Conservation (phyloP, 768 basidiomycete species). For the Suillus clintonianus region DNA sequence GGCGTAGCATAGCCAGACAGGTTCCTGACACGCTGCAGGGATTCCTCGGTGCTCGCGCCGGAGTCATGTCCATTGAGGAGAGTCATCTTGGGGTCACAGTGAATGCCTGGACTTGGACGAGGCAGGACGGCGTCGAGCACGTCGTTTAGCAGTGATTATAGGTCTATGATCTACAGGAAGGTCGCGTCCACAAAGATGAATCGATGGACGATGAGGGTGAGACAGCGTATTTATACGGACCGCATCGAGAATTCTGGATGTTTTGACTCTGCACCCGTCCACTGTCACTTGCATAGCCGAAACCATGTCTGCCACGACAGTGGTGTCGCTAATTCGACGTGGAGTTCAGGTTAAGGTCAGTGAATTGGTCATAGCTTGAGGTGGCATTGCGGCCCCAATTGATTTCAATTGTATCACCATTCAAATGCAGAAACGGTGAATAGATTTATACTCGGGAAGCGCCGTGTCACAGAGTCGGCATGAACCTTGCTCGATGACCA, state of each 20-base stretch:
- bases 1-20: conserved; percentile 89
- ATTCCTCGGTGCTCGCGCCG: conserved; percentile 43
- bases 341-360: neutral
- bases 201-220: neutral
- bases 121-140: conserved; percentile 6
- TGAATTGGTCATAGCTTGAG: neutral
- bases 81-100: conserved; percentile 1
- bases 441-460: neutral
- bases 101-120: neutral
- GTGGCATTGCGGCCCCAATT: neutral
- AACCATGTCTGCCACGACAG: conserved; percentile 2
- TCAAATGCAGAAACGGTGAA: neutral
- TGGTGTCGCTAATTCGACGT: neutral
- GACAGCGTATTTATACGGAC: conserved; percentile 26
- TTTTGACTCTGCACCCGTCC: neutral
- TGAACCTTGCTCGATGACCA: neutral
- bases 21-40: conserved; percentile 69
- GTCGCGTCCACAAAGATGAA: neutral
- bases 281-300: neutral
- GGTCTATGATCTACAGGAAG: neutral
- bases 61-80: conserved; percentile 17
- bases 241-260: neutral
- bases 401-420: neutral
- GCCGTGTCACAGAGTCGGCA: neutral
- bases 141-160: neutral